A percentile compares a stretch with the other conserved stretches of the same genome.
Evolutionary conservation across 1,284 basidiomycete genomes (phyloP).

Genomic region (Ceratobasidium sp.): DNA sequence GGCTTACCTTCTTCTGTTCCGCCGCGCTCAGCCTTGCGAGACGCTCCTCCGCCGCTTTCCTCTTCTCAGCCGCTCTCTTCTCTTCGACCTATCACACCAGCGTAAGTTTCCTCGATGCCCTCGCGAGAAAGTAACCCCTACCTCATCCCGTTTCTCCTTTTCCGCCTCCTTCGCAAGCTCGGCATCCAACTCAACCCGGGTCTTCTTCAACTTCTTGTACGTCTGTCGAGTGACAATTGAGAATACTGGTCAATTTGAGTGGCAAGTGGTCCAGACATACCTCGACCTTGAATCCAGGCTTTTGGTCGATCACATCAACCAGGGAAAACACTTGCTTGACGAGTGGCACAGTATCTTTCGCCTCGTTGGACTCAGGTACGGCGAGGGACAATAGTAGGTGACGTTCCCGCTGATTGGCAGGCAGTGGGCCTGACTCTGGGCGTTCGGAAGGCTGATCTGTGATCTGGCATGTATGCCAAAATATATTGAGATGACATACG

Average conservation of each 20-base stretch:
- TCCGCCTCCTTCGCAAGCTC: slow-evolving; percentile 69
- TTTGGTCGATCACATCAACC: slow-evolving; percentile 67
- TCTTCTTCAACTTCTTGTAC: slow-evolving; percentile 70
- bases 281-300: slow-evolving; percentile 69
- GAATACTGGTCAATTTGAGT: neutral
- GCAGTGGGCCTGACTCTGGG: slow-evolving; percentile 59
- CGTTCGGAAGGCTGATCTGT: slow-evolving; percentile 81
- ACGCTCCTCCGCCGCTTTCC: slow-evolving; percentile 72
- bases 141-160: slow-evolving; percentile 74
- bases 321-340: slow-evolving; percentile 73
- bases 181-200: slow-evolving; percentile 71
- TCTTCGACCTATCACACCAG: slow-evolving; percentile 58
- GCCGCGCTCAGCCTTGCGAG: slow-evolving; percentile 73
- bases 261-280: slow-evolving; percentile 44
- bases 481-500: neutral
- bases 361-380: slow-evolving; percentile 60
- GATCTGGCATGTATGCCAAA: slow-evolving; percentile 55
- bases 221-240: slow-evolving; percentile 53
- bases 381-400: slow-evolving; percentile 72
- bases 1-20: slow-evolving; percentile 75
- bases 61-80: slow-evolving; percentile 72
- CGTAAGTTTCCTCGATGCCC: neutral
- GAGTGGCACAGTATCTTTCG: slow-evolving; percentile 62
- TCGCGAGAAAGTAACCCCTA: slow-evolving; percentile 45
- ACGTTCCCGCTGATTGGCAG: slow-evolving; percentile 61